Evolutionary conservation across 768 basidiomycete species (phyloP), one percentile per base, ranked within the genome.

Genomic region (Leccinum subtestaceum): DNA sequence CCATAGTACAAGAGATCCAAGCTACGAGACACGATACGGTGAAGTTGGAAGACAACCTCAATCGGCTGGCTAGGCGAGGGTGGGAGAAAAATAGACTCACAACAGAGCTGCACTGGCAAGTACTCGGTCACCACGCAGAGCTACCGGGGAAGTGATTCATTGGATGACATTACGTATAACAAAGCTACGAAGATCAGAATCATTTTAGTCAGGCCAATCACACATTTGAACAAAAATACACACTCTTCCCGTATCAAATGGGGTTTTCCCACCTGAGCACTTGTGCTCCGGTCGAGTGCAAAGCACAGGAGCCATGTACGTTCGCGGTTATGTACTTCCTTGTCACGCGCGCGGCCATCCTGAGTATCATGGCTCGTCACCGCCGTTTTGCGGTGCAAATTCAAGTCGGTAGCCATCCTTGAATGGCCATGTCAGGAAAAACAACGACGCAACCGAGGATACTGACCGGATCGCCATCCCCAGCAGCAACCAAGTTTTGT

Each of bases 231-330:
- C 8, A 52, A 4, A 52, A 19, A 38, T 27, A 81, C 92, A 65
- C 70, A 94, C 92, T 99, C 96, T 75, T 98, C 96, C 70, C 89
- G 87, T 64, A 98, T 88, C 2, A 88, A 86, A 69, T 91, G 86
- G 4, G 96, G 96, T 75, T 97, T 98, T 46, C 96, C 95, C 93
- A 98, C 93, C 75, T 96, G 95, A 1, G 95, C 91, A 64, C 93
- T 92, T 59, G 89, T 82, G 65, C 94, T 96, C 61, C 93, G 81
- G 71, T 98, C 95, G 34, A 97, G 80, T 57, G 82, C 83, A 71
- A 87, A 95, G 67, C 91, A 94, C 59, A 93, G 73, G 52, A 97
- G 77, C 97, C 97, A 99, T 9, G 93, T 93, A 51, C 96, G 78
- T 74, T 98, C 95, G 47, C 97, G 85, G 72, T 98, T 99, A 74